phyloP scores from a whole-genome alignment of 129 eudicot species.

The Escallonia herrerae region DNA sequence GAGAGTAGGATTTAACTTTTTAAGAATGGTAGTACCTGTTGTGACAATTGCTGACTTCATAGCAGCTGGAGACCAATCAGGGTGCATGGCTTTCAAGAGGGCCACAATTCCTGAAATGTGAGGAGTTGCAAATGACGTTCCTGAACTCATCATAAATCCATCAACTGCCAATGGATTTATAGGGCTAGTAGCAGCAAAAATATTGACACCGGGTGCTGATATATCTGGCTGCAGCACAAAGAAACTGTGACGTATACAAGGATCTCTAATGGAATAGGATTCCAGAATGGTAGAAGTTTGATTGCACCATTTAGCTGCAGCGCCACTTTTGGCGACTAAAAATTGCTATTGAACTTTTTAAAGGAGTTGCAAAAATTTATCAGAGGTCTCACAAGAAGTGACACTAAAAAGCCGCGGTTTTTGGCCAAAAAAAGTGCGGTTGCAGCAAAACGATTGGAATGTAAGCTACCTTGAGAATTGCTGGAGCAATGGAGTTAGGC shows the following conservation, averaged over 20 bases:
- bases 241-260: background rate
- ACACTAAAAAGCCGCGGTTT: too few species aligned
- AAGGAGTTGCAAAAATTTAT: too few species aligned
- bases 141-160: conserved; percentile 2
- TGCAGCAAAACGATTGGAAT: too few species aligned
- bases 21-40: conserved; percentile 9
- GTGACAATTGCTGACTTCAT: conserved; percentile 20
- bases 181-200: conserved; percentile 19
- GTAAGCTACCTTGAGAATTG: conserved; percentile 24
- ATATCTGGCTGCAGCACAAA: conserved; percentile 29
- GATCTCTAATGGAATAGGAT: background rate
- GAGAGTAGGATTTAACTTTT: too few species aligned
- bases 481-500: conserved; percentile 21
- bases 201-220: conserved; percentile 26
- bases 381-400: too few species aligned
- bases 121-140: conserved; percentile 22
- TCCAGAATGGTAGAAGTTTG: too few species aligned
- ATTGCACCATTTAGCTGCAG: too few species aligned
- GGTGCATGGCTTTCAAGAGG: conserved; percentile 8
- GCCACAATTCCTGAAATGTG: conserved; percentile 18
- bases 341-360: too few species aligned
- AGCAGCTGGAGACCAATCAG: conserved; percentile 25
- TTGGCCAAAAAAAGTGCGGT: too few species aligned
- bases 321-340: too few species aligned
- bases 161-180: background rate